These are phyloP conservation scores for Fusarium succisae DNA, from an alignment of 2,329 filamentous ascomycete genomes.

Conservation along the genomic window DNA sequence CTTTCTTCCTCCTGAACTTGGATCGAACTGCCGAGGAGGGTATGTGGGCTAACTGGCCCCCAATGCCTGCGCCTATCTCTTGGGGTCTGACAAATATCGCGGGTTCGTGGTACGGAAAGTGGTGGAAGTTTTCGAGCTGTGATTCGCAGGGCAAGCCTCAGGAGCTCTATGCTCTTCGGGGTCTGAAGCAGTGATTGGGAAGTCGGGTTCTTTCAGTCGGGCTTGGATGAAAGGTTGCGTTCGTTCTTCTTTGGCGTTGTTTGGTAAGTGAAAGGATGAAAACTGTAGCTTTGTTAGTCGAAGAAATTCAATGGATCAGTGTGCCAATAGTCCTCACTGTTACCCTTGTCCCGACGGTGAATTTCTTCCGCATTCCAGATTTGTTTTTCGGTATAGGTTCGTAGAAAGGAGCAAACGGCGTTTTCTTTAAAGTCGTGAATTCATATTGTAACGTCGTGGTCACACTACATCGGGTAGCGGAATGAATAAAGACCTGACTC, in stretches of 20 bases:
- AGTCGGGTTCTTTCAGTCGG: background rate
- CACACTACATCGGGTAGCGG: background rate
- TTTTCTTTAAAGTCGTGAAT: background rate
- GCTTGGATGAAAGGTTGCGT: background rate
- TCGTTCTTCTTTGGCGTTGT: background rate
- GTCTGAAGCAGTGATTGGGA: slow-evolving; percentile 7
- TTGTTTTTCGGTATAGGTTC: too few relatives aligned
- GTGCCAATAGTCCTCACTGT: background rate
- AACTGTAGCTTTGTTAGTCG: background rate
- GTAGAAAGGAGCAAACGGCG: background rate
- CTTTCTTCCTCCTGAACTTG: slow-evolving; percentile 72
- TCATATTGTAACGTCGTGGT: background rate
- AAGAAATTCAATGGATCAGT: background rate
- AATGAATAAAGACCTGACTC: background rate
- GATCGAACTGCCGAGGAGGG: slow-evolving; percentile 68
- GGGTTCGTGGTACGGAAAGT: slow-evolving; percentile 63
- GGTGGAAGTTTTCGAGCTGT: slow-evolving; percentile 75
- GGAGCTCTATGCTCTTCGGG: slow-evolving; percentile 60
- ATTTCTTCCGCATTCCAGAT: too few relatives aligned
- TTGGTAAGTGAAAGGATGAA: background rate
- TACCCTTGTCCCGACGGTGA: background rate
- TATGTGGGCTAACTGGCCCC: slow-evolving; percentile 70
- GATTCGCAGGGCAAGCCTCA: slow-evolving; percentile 61
- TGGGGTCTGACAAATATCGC: slow-evolving; percentile 69
- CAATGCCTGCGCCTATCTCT: slow-evolving; percentile 67